These are phyloP conservation scores for Hansenula sp. DNA, from an alignment of 1,139 yeast species.

Conservation along the genomic window DNA sequence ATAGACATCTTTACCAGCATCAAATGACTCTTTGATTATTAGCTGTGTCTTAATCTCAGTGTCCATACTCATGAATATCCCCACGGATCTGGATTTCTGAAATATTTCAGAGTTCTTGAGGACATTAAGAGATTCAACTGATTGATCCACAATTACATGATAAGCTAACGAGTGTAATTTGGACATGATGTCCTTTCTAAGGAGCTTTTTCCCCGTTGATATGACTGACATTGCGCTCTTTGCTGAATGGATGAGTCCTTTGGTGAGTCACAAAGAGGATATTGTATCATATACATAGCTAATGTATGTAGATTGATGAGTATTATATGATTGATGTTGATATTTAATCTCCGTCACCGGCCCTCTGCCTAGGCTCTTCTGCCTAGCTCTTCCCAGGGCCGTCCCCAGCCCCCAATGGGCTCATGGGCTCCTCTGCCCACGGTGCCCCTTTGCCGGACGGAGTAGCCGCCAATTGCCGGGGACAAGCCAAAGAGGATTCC, in stretches of 20 bases:
- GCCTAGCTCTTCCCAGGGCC: background rate
- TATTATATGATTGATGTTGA: too few species aligned
- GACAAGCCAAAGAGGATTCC: background rate
- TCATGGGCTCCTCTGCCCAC: background rate
- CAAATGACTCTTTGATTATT: constrained; percentile 47
- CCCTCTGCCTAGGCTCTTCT: background rate
- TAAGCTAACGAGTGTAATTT: constrained; percentile 3
- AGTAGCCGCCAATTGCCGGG: background rate
- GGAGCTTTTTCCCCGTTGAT: background rate
- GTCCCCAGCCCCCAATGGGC: background rate
- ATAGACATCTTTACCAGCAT: constrained; percentile 39
- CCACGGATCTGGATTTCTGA: constrained; percentile 43
- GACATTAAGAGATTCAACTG: constrained; percentile 25
- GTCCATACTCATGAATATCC: constrained; percentile 66
- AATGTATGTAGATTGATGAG: too few species aligned
- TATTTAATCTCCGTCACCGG: too few species aligned
- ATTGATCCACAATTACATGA: constrained; percentile 11
- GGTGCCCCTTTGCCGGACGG: background rate
- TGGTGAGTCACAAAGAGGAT: background rate
- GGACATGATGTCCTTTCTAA: constrained; percentile 6
- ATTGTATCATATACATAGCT: too few species aligned
- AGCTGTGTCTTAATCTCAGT: constrained; percentile 54
- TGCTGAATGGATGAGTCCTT: background rate
- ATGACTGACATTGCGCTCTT: background rate
- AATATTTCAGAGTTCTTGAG: constrained; percentile 37